Evolutionary conservation across 2,329 filamentous ascomycete genomes (phyloP).

Genomic region (Calonectria pseudoturangicola): DNA sequence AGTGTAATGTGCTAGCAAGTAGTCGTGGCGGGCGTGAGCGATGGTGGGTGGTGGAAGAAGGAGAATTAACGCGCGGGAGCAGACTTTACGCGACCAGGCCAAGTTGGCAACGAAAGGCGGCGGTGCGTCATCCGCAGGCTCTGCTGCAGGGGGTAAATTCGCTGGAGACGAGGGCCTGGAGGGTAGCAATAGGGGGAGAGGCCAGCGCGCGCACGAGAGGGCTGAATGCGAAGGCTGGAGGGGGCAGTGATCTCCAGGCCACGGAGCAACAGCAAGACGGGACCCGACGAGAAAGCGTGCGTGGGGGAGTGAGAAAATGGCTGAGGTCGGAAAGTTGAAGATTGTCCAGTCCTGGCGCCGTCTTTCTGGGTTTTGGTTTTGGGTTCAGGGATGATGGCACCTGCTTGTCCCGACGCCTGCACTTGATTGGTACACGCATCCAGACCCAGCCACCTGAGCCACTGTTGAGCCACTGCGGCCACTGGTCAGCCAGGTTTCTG

Average conservation of each 20-base stretch:
- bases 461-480: constrained; percentile 34
- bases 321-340: constrained; percentile 55
- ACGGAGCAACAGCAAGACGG: constrained; percentile 42
- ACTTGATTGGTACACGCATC: constrained; percentile 42
- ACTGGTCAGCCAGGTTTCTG: constrained; percentile 6
- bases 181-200: constrained; percentile 32
- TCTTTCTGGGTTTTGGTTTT: constrained; percentile 47
- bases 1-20: constrained; percentile 24
- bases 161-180: constrained; percentile 40
- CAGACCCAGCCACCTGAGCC: constrained; percentile 48
- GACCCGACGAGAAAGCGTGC: constrained; percentile 43
- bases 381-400: constrained; percentile 54
- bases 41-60: constrained; percentile 38
- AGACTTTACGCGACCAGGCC: constrained; percentile 65
- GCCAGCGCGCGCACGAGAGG: constrained; percentile 42
- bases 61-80: constrained; percentile 50
- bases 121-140: constrained; percentile 53
- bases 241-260: constrained; percentile 45
- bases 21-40: constrained; percentile 34
- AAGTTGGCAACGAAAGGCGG: constrained; percentile 47
- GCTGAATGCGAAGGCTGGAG: constrained; percentile 42
- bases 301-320: constrained; percentile 45
- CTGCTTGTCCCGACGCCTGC: constrained; percentile 19
- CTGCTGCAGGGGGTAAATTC: constrained; percentile 49
- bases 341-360: constrained; percentile 49